phyloP scores from a whole-genome alignment of 1,284 basidiomycete genomes.

The Ustilago cynodontis region DNA sequence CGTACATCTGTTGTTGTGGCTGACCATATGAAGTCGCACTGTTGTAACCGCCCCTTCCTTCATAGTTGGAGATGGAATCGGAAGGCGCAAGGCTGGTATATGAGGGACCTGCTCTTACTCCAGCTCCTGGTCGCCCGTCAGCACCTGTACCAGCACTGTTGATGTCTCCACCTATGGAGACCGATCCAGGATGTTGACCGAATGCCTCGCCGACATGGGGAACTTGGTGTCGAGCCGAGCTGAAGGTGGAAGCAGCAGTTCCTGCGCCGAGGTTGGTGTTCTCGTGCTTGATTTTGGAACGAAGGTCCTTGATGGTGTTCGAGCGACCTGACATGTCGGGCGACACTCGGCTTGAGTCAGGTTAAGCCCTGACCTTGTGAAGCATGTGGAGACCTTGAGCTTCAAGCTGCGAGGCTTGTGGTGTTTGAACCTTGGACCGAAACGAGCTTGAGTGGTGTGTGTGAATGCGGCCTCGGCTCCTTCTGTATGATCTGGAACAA shows the following conservation, averaged over 20 bases:
- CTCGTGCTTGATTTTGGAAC: conserved; percentile 67
- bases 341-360: neutral
- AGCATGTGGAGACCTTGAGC: neutral
- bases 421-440: too few species aligned
- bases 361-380: neutral
- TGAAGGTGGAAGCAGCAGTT: conserved; percentile 47
- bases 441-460: too few species aligned
- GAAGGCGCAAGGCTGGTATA: conserved; percentile 52
- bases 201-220: conserved; percentile 46
- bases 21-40: conserved; percentile 2
- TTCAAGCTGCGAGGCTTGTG: too few species aligned
- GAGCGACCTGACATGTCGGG: conserved; percentile 39
- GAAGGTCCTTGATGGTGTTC: conserved; percentile 56
- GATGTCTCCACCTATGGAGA: conserved; percentile 11
- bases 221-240: conserved; percentile 28
- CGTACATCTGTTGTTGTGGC: conserved; percentile 1
- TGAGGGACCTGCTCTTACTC: conserved; percentile 39
- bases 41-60: conserved; percentile 20
- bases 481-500: too few species aligned
- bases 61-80: conserved; percentile 52
- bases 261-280: conserved; percentile 63
- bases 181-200: conserved; percentile 43
- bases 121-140: neutral
- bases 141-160: neutral
- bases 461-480: too few species aligned